Evolutionary conservation across 495 filamentous ascomycete genomes (phyloP), one percentile per base, ranked within the genome.

Genomic region (Gamarada debralockiae): DNA sequence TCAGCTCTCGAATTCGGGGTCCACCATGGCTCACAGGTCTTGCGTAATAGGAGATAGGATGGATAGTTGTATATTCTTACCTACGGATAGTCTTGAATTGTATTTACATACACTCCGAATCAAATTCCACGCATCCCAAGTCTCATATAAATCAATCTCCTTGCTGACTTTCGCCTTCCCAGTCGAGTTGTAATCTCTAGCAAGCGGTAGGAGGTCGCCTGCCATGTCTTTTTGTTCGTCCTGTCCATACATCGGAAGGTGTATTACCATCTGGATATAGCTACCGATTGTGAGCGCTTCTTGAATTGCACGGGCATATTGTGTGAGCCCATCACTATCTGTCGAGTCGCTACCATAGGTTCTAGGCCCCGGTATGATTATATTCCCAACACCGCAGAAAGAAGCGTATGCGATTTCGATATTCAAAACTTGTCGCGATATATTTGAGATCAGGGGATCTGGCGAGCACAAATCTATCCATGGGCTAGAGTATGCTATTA

Each of bases 71-170:
- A 60, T 53, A 55, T 53, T 73, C 90, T 74, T 86, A 97, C 92
- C 91, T 70, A 97, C 81, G 52, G 85, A 86, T 48, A 98, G 75
- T 67, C 88, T 79, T 43, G 77, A 64, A 67, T 85, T 84, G 61
- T 97, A 97, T 71, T 82, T 89, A 82, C 90, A 97, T 22, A 88
- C 72, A 38, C 86, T 85, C 48, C 95, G 75, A 58, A 97, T 89
- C 29, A 82, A 72, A 67, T 97, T 85, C 93, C 93, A 98, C 8
- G 86, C 85, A 71, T 97, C 92, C 95, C 93, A 98, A 6, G 84
- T 77, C 34, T 81, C 84, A 57, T 85, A 91, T 3, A 83, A 65
- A 59, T 90, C 86, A 27, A 81, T 65, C 18, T 83, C 71, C 24
- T 37, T 52, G 22, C 36, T 61, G 15, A 39, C 15, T 17, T 52